Evolutionary conservation across 2,329 filamentous ascomycete species (phyloP).

Genomic region (Paraphaeosphaeria sporulosa): DNA sequence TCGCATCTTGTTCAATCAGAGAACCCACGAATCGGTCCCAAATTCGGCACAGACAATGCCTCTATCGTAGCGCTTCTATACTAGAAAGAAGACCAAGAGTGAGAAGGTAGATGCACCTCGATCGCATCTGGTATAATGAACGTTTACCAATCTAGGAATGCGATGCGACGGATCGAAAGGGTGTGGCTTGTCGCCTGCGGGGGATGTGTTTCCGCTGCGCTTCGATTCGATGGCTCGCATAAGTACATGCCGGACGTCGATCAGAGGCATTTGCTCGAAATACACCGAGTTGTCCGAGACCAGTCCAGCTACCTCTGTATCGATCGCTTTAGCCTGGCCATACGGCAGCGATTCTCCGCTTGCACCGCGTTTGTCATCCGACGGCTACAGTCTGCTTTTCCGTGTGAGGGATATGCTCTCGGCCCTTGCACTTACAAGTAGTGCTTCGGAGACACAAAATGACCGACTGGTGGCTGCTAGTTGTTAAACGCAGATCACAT

Average conservation of each 20-base stretch:
- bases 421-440: too few species aligned
- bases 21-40: neutral
- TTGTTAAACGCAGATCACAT: neutral
- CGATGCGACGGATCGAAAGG: neutral
- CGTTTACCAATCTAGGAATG: neutral
- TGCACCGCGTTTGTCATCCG: too few species aligned
- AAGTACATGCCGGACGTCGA: neutral
- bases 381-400: neutral
- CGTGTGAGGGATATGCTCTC: too few species aligned
- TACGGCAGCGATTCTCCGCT: too few species aligned
- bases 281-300: neutral
- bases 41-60: neutral
- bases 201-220: conserved; percentile 1
- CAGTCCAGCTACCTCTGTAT: neutral
- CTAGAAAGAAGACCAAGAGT: too few species aligned
- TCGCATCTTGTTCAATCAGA: neutral
- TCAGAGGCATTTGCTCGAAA: conserved; percentile 2
- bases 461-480: neutral
- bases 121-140: neutral
- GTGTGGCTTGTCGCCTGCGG: neutral
- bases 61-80: neutral
- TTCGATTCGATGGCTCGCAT: neutral
- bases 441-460: neutral
- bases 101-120: neutral
- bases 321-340: neutral